Evolutionary conservation across 805 yeast genomes (phyloP).

Genomic region (Ogataea methylovora): DNA sequence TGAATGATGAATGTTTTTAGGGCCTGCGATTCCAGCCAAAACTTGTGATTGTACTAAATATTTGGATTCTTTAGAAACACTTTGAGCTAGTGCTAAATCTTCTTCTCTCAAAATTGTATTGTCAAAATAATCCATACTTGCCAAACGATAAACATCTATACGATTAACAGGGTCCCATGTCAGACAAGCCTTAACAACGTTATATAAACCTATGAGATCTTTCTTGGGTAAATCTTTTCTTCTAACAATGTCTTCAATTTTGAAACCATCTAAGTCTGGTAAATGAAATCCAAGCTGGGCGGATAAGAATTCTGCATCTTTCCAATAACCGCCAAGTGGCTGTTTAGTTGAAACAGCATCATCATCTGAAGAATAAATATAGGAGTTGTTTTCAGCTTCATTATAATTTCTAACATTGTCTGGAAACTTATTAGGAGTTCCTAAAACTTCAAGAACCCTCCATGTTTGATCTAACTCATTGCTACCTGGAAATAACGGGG

Average conservation of each 20-base stretch:
- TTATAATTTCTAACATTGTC: too few relatives aligned
- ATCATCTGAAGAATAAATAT: constrained; percentile 10
- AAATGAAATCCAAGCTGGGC: constrained; percentile 45
- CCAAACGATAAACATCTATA: constrained; percentile 40
- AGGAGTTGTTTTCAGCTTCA: constrained; percentile 5
- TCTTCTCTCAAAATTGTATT: constrained; percentile 26
- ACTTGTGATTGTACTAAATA: constrained; percentile 2
- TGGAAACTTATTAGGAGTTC: constrained; percentile 49
- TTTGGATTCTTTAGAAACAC: neutral
- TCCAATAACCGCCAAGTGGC: constrained; percentile 75
- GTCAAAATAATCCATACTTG: constrained; percentile 47
- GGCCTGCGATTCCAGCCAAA: constrained; percentile 1
- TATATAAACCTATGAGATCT: constrained; percentile 32
- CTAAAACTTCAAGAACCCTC: constrained; percentile 60
- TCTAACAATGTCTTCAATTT: constrained; percentile 37
- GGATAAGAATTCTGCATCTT: constrained; percentile 48
- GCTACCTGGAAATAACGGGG: constrained; percentile 80
- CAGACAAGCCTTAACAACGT: constrained; percentile 42
- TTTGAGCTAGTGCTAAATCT: neutral
- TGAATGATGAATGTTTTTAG: neutral
- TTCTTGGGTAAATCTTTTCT: constrained; percentile 30
- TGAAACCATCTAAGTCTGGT: constrained; percentile 47
- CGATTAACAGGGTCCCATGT: constrained; percentile 77
- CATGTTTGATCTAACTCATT: constrained; percentile 74
- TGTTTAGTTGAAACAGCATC: constrained; percentile 12